Conservation (phyloP, 2,329 filamentous ascomycete species). For the Aspergillus uvarum region DNA sequence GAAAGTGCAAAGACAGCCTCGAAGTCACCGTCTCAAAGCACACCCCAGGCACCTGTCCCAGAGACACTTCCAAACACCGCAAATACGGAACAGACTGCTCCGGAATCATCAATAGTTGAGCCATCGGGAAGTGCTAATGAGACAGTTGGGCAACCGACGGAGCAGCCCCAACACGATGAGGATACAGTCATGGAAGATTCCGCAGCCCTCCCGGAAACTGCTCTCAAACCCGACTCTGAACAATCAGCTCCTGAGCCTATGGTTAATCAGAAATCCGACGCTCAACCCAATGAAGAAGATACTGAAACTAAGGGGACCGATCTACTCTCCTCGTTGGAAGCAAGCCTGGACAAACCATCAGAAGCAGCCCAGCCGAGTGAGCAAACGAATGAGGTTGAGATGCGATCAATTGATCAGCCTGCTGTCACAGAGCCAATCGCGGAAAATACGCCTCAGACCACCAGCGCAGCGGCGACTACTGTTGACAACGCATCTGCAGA, state of each 20-base stretch:
- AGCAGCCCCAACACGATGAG: slow-evolving; percentile 2
- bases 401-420: slow-evolving; percentile 2
- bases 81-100: neutral
- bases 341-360: slow-evolving; percentile 33
- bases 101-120: slow-evolving; percentile 10
- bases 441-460: neutral
- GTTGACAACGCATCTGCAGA: slow-evolving; percentile 2
- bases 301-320: slow-evolving; percentile 39
- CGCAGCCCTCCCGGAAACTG: slow-evolving; percentile 2
- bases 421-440: neutral
- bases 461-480: neutral
- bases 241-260: slow-evolving; percentile 18
- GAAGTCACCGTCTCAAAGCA: slow-evolving; percentile 7
- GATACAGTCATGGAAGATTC: slow-evolving; percentile 11
- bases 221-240: slow-evolving; percentile 4
- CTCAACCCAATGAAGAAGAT: slow-evolving; percentile 1
- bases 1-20: slow-evolving; percentile 3
- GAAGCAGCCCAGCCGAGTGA: slow-evolving; percentile 12
- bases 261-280: neutral
- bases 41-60: neutral
- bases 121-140: slow-evolving; percentile 9
- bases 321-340: slow-evolving; percentile 50
- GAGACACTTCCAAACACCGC: neutral
- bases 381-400: slow-evolving; percentile 1
- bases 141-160: neutral